Base-by-base conservation (phyloP, 2,329 filamentous ascomycete species). In the Eutypa lata region DNA sequence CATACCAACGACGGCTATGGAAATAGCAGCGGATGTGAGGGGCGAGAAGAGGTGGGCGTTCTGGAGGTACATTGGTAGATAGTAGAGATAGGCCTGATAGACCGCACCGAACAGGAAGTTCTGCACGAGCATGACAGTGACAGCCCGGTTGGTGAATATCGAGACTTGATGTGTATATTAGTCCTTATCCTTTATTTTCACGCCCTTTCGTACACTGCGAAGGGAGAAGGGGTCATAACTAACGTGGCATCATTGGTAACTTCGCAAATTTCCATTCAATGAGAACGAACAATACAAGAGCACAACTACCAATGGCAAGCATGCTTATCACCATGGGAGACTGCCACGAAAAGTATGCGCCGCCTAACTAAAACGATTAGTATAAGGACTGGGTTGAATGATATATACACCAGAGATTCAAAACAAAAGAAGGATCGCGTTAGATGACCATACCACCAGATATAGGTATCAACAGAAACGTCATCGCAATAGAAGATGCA, bases 391-490 rank as follows among this genome's bases (percentile, higher is more conserved):
- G 10, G 26, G 5, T 31, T 31, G 10, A 31, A 31, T 10, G 26
- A 10, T 31, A 10, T 10, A 31, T n/a, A n/a, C n/a, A n/a, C n/a
- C 26, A 31, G 26, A 31, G 26, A 10, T 6, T 10, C 5, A 10
- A 10, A 31, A 6, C 6, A 31, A 31, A 31, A 31, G 26, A 10
- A 31, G 26, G 10, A 31, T 31, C 26, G 6, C 26, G 10, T 31
- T 10, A 10, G 26, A 10, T 31, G 6, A 31, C 10, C 26, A 31
- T 31, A 31, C 26, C 26, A 46, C 82, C 82, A 2, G 83, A 86
- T 13, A 88, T 77, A 0, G 84, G 84, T 44, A 88, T 83, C 18
- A 88, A 71, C 2, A 88, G 59, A 13, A 87, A 73, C 10, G 87
- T 77, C 26, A 86, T 77, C 0, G 77, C 82, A 7, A 77, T 68